phyloP scores from a whole-genome alignment of 2,329 filamentous ascomycete species.

The Chaetomiaceae sp. region DNA sequence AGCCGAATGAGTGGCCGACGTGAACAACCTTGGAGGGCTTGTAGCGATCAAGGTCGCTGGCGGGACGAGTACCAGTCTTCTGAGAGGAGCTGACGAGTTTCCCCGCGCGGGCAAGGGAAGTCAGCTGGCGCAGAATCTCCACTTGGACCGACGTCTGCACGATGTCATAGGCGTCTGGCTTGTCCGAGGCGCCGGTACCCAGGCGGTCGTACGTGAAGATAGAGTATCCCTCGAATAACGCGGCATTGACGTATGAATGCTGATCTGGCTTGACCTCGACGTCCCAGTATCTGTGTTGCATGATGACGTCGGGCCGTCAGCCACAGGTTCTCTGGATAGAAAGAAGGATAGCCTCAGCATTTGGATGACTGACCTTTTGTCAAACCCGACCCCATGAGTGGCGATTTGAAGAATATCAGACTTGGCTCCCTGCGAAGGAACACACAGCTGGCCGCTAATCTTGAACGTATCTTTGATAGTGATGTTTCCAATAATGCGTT shows the following conservation, averaged over 20 bases:
- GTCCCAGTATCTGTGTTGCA: conserved; percentile 2
- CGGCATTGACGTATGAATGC: neutral
- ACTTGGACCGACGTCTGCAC: neutral
- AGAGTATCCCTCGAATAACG: neutral
- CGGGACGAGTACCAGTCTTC: too few relatives aligned
- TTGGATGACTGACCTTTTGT: neutral
- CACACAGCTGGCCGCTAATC: neutral
- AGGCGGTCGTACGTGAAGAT: conserved; percentile 2
- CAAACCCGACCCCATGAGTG: neutral
- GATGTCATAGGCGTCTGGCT: neutral
- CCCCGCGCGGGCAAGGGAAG: neutral
- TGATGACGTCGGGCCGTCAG: too few relatives aligned
- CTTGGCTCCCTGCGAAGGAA: neutral
- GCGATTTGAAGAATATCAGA: neutral
- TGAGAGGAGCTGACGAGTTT: neutral
- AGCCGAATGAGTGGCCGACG: neutral
- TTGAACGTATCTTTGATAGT: neutral
- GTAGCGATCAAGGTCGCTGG: neutral
- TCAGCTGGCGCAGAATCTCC: neutral
- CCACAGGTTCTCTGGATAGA: too few relatives aligned
- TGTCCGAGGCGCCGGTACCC: neutral
- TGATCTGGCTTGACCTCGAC: neutral
- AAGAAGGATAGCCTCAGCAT: too few relatives aligned
- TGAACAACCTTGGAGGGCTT: neutral
- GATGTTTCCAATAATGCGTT: neutral